Base-by-base conservation (phyloP, 768 basidiomycete species). In the Gyrodon lividus region DNA sequence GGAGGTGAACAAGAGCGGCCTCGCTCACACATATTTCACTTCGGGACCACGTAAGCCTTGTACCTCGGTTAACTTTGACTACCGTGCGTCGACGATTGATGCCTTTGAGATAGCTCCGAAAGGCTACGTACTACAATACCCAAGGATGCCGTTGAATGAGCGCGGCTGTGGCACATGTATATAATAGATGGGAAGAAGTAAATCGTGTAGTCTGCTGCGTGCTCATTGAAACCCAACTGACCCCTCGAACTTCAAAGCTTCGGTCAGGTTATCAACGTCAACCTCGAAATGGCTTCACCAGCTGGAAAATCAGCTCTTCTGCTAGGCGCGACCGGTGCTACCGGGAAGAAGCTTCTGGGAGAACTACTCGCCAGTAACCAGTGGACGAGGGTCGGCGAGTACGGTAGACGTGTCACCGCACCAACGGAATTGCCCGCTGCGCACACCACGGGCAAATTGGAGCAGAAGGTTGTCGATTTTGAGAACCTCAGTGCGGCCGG, bases 241-340 rank as follows among this genome's bases (percentile, higher is more conserved):
- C n/a, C n/a, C n/a, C n/a, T n/a, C n/a, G n/a, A n/a, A n/a, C n/a
- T n/a, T n/a, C n/a, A n/a, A n/a, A n/a, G n/a, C n/a, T n/a, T n/a
- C n/a, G n/a, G n/a, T n/a, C n/a, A n/a, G n/a, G n/a, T 35, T n/a
- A 14, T 4, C 34, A 5, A 35, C 34, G 8, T 37, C 35, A 19
- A 23, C 45, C 31, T 0, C 45, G 31, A 35, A 12, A 48, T 39
- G 47, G 22, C 28, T 17, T n/a, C 43, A 14, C 43, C 14, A 26
- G 14, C 55, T 37, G 43, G 44, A n/a, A 65, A 63, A 58, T 68
- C 81, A 14, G 87, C 89, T n/a, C 77, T 92, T 50, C 70, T 92
- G 19, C 57, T 92, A 38, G 90, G 90, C 17, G 84, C 82, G 2
- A 90, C 89, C 1, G 90, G 90, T 44, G 82, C 82, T 45, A 76